Evolutionary conservation across 768 basidiomycete species (phyloP).

Genomic region (Termitomyces sp.): DNA sequence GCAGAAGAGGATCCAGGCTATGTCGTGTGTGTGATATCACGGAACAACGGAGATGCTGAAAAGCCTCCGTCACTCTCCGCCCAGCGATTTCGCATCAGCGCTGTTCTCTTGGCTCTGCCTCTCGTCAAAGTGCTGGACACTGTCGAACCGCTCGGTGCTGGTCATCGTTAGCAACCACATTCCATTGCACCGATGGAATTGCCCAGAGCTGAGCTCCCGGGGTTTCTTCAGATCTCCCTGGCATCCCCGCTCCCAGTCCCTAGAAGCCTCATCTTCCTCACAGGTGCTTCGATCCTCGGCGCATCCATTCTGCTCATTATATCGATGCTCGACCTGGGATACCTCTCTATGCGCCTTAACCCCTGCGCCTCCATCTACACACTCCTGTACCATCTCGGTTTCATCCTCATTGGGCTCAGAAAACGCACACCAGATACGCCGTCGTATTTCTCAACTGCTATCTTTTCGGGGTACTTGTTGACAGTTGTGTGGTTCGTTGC

Average conservation of each 20-base stretch:
- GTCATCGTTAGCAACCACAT: slow-evolving; percentile 18
- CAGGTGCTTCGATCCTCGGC: slow-evolving; percentile 20
- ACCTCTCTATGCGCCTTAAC: slow-evolving; percentile 29
- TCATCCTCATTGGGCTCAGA: slow-evolving; percentile 22
- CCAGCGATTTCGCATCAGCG: neutral
- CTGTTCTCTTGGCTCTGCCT: slow-evolving; percentile 6
- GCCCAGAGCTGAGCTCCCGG: slow-evolving; percentile 12
- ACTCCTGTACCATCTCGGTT: slow-evolving; percentile 22
- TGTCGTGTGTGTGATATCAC: neutral
- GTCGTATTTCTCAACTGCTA: slow-evolving; percentile 28
- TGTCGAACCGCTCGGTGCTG: slow-evolving; percentile 22
- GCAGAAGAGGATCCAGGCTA: neutral
- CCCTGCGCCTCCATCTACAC: slow-evolving; percentile 27
- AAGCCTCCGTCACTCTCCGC: too few species aligned
- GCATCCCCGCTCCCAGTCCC: slow-evolving; percentile 18
- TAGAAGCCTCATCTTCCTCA: slow-evolving; percentile 24
- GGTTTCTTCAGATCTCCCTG: slow-evolving; percentile 3
- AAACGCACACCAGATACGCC: slow-evolving; percentile 22
- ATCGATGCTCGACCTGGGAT: slow-evolving; percentile 30
- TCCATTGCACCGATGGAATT: slow-evolving; percentile 9
- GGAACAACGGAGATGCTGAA: neutral
- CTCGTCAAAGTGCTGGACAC: slow-evolving; percentile 24
- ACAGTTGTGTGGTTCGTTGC: slow-evolving; percentile 27
- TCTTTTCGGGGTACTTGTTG: slow-evolving; percentile 27
- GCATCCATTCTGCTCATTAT: slow-evolving; percentile 23